Evolutionary conservation across 495 filamentous ascomycete genomes (phyloP).

Genomic region (Baudoinia panamericana): DNA sequence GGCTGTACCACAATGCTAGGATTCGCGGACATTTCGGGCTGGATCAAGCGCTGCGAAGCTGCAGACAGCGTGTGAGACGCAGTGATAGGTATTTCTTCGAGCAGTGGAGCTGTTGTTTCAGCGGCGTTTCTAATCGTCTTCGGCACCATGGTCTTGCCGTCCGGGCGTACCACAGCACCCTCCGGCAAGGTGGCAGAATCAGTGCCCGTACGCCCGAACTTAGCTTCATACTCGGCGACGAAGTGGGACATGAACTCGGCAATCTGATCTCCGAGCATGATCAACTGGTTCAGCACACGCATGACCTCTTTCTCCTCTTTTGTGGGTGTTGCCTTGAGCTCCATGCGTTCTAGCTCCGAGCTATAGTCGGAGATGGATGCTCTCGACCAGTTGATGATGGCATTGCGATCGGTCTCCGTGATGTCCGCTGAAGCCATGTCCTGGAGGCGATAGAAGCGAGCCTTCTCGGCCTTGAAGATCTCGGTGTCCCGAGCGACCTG

Average conservation of each 20-base stretch:
- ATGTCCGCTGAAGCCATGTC: neutral
- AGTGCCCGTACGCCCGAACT: neutral
- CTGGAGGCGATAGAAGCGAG: neutral
- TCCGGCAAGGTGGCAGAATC: too few relatives aligned
- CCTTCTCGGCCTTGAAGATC: conserved; percentile 4
- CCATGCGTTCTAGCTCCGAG: neutral
- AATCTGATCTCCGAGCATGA: conserved; percentile 6
- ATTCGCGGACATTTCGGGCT: too few relatives aligned
- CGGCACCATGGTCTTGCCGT: too few relatives aligned
- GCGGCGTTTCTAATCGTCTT: too few relatives aligned
- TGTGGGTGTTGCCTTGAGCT: neutral
- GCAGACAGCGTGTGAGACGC: too few relatives aligned
- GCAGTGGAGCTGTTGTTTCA: too few relatives aligned
- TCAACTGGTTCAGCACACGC: conserved; percentile 3
- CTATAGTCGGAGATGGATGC: conserved; percentile 2
- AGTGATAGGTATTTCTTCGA: too few relatives aligned
- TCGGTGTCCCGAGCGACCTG: conserved; percentile 1
- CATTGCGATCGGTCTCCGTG: conserved; percentile 1
- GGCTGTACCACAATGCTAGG: too few relatives aligned
- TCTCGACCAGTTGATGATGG: conserved; percentile 8
- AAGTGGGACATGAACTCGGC: neutral
- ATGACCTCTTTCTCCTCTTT: conserved; percentile 8
- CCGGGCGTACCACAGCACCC: too few relatives aligned
- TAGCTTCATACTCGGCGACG: neutral
- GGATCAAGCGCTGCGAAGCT: too few relatives aligned